Evolutionary conservation across 108 stramenopile species (phyloP).

Genomic region (Bacterosira constricta): DNA sequence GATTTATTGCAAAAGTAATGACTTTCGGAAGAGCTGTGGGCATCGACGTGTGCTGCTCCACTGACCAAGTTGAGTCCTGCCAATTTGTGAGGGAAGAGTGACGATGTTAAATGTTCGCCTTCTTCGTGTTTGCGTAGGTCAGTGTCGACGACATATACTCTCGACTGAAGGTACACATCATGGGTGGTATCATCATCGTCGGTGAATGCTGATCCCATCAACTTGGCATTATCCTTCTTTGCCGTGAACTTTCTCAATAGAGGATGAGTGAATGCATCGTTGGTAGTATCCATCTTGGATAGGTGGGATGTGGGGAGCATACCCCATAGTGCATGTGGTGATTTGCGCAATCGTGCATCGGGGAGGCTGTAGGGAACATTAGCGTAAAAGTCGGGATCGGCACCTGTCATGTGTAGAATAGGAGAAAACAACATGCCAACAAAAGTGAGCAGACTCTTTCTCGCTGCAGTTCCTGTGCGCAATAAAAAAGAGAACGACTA

Average conservation of each 20-base stretch:
- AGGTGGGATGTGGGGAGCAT: conserved; percentile 67
- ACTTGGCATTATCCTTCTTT: background rate
- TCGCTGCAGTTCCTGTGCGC: background rate
- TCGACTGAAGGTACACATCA: conserved; percentile 15
- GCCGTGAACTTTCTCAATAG: conserved; percentile 32
- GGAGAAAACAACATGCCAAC: conserved; percentile 5
- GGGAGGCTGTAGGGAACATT: conserved; percentile 73
- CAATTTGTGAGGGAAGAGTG: conserved; percentile 73
- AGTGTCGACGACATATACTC: conserved; percentile 74
- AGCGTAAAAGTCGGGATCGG: conserved; percentile 74
- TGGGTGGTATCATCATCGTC: too few relatives aligned
- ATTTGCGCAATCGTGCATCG: conserved; percentile 68
- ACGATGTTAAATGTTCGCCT: conserved; percentile 60
- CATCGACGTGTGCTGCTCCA: conserved; percentile 60
- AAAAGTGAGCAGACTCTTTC: background rate
- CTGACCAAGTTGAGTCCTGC: conserved; percentile 80
- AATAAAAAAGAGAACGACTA: too few relatives aligned
- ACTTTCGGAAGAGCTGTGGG: conserved; percentile 30
- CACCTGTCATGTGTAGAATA: conserved; percentile 33
- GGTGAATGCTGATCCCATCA: background rate
- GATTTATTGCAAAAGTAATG: conserved; percentile 24
- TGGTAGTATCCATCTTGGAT: conserved; percentile 13
- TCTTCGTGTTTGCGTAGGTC: conserved; percentile 87
- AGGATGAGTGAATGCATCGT: conserved; percentile 53
- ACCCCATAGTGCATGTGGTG: conserved; percentile 89